A percentile compares a stretch with the other conserved stretches of the same genome.
These are phyloP conservation scores for Beauveria sp. DNA, from an alignment of 2,329 filamentous ascomycete genomes.

Conservation along the genomic window DNA sequence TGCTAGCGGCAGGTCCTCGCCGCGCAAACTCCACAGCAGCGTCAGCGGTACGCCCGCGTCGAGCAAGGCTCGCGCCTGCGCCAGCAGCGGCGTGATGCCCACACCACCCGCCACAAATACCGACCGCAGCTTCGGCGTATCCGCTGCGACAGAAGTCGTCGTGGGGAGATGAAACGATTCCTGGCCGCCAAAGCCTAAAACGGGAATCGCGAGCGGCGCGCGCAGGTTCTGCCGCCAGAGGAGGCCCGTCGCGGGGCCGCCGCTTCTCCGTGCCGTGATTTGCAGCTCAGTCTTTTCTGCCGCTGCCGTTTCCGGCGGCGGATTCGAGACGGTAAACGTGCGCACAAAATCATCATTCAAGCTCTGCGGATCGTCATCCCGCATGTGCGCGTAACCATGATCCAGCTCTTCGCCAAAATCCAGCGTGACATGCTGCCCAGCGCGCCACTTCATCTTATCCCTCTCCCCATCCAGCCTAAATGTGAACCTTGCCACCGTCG, in stretches of 20 bases:
- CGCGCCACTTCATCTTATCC: conserved; percentile 38
- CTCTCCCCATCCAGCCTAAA: conserved; percentile 29
- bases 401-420: conserved; percentile 64
- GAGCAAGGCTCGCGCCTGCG: conserved; percentile 50
- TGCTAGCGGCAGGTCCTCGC: conserved; percentile 55
- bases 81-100: conserved; percentile 75
- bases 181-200: conserved; percentile 67
- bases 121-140: conserved; percentile 20
- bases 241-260: conserved; percentile 54
- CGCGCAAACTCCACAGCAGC: conserved; percentile 62
- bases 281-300: conserved; percentile 45
- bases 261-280: conserved; percentile 64
- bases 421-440: conserved; percentile 73
- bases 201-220: conserved; percentile 51
- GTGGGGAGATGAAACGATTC: conserved; percentile 33
- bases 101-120: conserved; percentile 72
- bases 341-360: conserved; percentile 79
- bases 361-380: conserved; percentile 68
- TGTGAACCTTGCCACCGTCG: conserved; percentile 58
- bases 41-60: conserved; percentile 31
- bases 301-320: conserved; percentile 30
- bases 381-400: conserved; percentile 74
- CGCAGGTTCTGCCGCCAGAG: conserved; percentile 52
- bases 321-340: conserved; percentile 73
- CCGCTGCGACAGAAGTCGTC: neutral